These are phyloP conservation scores for Fusarium verrucosum DNA, from an alignment of 2,329 filamentous ascomycete genomes.

Conservation along the genomic window DNA sequence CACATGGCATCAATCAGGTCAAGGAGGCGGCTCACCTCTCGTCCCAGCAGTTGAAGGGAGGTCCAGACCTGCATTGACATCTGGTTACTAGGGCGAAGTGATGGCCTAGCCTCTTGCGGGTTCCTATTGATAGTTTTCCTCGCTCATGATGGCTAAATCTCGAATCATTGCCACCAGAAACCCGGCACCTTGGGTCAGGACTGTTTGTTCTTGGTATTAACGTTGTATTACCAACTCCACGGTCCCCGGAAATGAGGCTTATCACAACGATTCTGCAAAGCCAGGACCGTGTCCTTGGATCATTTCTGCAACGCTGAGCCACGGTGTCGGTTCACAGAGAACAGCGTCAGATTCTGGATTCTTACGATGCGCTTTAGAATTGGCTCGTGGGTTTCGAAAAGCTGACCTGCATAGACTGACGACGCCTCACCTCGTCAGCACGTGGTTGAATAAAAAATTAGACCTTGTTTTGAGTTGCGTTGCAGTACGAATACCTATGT, in stretches of 20 bases:
- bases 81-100: not conserved
- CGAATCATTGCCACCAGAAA: not conserved
- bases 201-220: not conserved
- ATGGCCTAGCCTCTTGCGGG: constrained; percentile 19
- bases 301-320: not conserved
- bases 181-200: not conserved
- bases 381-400: not conserved
- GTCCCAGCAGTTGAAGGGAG: constrained; percentile 9
- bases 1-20: too few relatives aligned
- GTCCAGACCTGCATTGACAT: constrained; percentile 12
- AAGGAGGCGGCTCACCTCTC: not conserved
- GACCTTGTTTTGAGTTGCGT: not conserved
- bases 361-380: constrained; percentile 10
- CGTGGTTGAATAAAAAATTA: not conserved
- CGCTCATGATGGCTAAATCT: not conserved
- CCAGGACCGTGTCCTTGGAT: constrained; percentile 8
- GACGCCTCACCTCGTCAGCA: not conserved
- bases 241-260: constrained; percentile 1
- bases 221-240: not conserved
- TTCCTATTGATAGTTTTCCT: not conserved
- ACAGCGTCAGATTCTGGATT: constrained; percentile 6
- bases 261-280: not conserved
- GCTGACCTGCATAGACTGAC: not conserved
- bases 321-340: constrained; percentile 12
- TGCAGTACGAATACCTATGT: not conserved